Evolutionary conservation across 139 green algal species (phyloP).

Genomic region (Mesotaenium endlicherianum): DNA sequence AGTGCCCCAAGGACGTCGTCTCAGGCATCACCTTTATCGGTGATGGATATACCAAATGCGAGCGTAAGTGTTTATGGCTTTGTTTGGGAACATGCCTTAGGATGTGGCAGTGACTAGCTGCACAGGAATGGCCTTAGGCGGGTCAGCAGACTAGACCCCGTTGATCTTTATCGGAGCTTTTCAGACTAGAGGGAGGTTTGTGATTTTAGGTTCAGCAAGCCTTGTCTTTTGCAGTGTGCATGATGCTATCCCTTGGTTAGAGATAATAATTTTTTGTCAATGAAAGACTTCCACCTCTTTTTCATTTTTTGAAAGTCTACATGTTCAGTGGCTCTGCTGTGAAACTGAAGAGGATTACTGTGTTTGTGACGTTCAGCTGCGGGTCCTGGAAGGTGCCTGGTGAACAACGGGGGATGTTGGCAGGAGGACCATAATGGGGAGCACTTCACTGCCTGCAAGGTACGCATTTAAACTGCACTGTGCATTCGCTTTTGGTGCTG

Average conservation of each 20-base stretch:
- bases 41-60: conserved; percentile 77
- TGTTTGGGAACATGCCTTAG: background rate
- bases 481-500: background rate
- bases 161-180: no score
- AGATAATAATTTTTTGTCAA: no score
- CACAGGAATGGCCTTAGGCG: no score
- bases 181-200: no score
- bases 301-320: no score
- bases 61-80: background rate
- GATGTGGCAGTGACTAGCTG: no score
- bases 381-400: background rate
- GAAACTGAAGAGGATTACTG: background rate
- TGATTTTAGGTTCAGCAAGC: no score
- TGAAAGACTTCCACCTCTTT: no score
- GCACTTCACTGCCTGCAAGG: conserved; percentile 39
- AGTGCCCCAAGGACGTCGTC: conserved; percentile 69
- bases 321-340: no score
- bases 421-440: background rate
- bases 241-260: no score
- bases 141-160: no score
- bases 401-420: conserved; percentile 55
- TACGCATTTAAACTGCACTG: background rate
- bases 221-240: no score
- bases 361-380: conserved; percentile 5
- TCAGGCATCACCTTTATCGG: conserved; percentile 58